Evolutionary conservation across 2,329 filamentous ascomycete genomes (phyloP).

Genomic region (Exophiala calicioides): DNA sequence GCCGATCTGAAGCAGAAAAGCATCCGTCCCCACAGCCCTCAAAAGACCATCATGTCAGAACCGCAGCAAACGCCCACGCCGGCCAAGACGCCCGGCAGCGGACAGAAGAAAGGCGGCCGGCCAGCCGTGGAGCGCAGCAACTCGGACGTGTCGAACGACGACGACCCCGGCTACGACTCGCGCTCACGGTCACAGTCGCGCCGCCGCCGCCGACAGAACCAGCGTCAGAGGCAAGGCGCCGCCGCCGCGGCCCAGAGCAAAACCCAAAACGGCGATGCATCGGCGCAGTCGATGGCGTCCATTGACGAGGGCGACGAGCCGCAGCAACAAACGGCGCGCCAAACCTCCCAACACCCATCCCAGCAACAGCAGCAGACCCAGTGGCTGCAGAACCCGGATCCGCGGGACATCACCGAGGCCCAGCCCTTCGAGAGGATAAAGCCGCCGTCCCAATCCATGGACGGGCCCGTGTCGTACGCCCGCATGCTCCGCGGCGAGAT

Average conservation of each 20-base stretch:
- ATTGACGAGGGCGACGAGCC: conserved; percentile 28
- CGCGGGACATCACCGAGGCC: conserved; percentile 52
- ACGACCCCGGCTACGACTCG: conserved; percentile 33
- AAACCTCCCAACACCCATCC: conserved; percentile 18
- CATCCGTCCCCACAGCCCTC: conserved; percentile 2
- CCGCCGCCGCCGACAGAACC: conserved; percentile 31
- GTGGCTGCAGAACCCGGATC: conserved; percentile 27
- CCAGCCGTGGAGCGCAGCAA: conserved; percentile 25
- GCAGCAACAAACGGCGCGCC: conserved; percentile 22
- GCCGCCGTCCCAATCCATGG: conserved; percentile 57
- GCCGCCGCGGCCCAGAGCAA: conserved; percentile 17
- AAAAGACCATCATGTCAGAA: conserved; percentile 26
- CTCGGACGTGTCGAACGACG: conserved; percentile 25
- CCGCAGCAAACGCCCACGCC: conserved; percentile 28
- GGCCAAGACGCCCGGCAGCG: conserved; percentile 22
- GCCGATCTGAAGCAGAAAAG: not conserved
- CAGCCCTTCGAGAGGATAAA: conserved; percentile 58
- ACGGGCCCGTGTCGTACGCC: conserved; percentile 57
- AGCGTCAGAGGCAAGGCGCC: conserved; percentile 29
- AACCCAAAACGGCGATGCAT: conserved; percentile 27
- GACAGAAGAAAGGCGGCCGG: conserved; percentile 25
- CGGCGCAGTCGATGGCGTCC: conserved; percentile 29
- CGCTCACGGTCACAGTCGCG: conserved; percentile 32
- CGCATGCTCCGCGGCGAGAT: conserved; percentile 57
- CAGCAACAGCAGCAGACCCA: conserved; percentile 20